Percentiles rank a stretch among this genome's conserved stretches.
Evolutionary conservation across 805 yeast species (phyloP).

Genomic region (Saccharomycopsis sp.): DNA sequence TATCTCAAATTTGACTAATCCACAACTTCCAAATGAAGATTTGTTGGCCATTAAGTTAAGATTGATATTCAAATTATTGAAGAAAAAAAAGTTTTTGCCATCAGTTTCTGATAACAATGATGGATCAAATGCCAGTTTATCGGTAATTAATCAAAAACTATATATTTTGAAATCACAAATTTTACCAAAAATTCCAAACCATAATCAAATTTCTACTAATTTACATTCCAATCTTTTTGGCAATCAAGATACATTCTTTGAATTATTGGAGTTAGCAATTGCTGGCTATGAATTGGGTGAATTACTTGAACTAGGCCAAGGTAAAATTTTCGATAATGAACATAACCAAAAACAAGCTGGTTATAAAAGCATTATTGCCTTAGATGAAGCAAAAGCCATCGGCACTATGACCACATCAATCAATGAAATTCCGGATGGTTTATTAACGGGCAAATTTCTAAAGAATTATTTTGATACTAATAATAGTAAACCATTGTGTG

Average conservation of each 20-base stretch:
- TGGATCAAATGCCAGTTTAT: background rate
- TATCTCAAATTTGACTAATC: background rate
- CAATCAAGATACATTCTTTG: background rate
- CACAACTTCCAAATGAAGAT: background rate
- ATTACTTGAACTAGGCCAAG: background rate
- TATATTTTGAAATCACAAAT: constrained; percentile 1
- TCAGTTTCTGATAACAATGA: background rate
- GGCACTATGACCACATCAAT: background rate
- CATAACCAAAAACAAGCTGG: background rate
- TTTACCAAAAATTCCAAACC: background rate
- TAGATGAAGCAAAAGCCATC: background rate
- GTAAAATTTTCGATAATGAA: background rate
- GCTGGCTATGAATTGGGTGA: constrained; percentile 1
- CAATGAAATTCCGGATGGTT: background rate
- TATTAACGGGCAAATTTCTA: too few species aligned
- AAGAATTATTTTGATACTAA: background rate
- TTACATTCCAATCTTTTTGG: background rate
- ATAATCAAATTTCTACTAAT: background rate
- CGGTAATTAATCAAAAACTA: background rate
- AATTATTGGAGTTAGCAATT: background rate
- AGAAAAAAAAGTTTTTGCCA: background rate
- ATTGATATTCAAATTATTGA: background rate
- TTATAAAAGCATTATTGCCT: background rate
- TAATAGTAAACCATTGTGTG: too few species aligned
- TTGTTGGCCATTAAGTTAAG: background rate